These are phyloP conservation scores for Albophoma yamanashiensis DNA, from an alignment of 2,329 filamentous ascomycete species.

Conservation along the genomic window DNA sequence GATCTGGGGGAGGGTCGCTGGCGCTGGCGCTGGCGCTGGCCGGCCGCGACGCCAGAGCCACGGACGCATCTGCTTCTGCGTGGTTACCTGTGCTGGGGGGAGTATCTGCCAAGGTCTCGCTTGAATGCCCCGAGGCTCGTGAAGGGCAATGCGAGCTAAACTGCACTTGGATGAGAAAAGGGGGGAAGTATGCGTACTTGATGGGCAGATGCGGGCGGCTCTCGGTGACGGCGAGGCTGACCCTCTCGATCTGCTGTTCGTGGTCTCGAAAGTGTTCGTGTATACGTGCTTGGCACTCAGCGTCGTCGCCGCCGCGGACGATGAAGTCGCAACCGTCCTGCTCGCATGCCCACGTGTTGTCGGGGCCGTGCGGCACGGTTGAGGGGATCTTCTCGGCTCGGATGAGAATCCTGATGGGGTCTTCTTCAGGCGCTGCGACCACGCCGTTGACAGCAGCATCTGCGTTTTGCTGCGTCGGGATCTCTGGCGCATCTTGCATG, in stretches of 20 bases:
- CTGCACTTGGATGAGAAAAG: constrained; percentile 20
- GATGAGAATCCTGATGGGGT: constrained; percentile 32
- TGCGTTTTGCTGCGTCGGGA: constrained; percentile 1
- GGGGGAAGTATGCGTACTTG: constrained; percentile 36
- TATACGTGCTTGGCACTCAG: constrained; percentile 45
- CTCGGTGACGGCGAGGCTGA: constrained; percentile 44
- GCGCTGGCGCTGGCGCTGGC: not conserved
- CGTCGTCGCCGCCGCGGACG: constrained; percentile 50
- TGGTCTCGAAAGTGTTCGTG: constrained; percentile 50
- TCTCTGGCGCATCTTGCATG: constrained; percentile 12
- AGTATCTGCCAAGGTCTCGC: not conserved
- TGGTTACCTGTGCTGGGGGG: not conserved
- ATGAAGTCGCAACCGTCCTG: constrained; percentile 53
- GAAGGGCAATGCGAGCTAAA: constrained; percentile 7
- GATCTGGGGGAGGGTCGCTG: constrained; percentile 3
- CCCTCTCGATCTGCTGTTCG: constrained; percentile 39
- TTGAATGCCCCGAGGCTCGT: not conserved
- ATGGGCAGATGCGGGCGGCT: constrained; percentile 45
- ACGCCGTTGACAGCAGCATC: constrained; percentile 10
- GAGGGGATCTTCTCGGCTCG: constrained; percentile 39
- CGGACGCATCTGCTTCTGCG: not conserved
- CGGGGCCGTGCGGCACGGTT: constrained; percentile 39
- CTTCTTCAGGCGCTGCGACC: not conserved
- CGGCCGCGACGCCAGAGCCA: not conserved
- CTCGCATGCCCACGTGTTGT: constrained; percentile 56